Conservation (phyloP, 495 filamentous ascomycete genomes). For the Podospora pseudopauciseta region DNA sequence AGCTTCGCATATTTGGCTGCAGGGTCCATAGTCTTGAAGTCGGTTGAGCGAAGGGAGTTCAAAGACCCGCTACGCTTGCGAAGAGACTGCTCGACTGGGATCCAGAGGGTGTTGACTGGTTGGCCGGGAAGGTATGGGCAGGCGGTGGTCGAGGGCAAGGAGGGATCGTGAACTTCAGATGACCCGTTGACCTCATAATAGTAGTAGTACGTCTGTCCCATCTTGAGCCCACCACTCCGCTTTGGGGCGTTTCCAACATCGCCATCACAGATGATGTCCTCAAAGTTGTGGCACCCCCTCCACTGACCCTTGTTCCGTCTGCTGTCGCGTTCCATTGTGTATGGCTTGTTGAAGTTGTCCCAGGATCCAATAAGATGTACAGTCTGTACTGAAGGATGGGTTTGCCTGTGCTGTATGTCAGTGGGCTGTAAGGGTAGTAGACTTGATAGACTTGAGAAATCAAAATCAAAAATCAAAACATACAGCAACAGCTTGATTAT, state of each 20-base stretch:
- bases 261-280: constrained; percentile 80
- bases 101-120: constrained; percentile 73
- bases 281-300: constrained; percentile 80
- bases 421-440: not conserved
- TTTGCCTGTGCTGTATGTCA: constrained; percentile 46
- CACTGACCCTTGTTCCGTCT: constrained; percentile 68
- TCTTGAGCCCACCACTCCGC: constrained; percentile 76
- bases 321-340: constrained; percentile 73
- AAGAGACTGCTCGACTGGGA: constrained; percentile 64
- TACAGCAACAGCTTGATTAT: constrained; percentile 12
- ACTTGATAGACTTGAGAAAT: not conserved
- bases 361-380: constrained; percentile 86
- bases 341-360: constrained; percentile 80
- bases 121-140: constrained; percentile 88
- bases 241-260: constrained; percentile 51
- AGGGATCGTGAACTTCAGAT: constrained; percentile 66
- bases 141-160: constrained; percentile 65
- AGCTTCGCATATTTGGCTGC: constrained; percentile 70
- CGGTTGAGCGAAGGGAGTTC: constrained; percentile 45
- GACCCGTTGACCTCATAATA: constrained; percentile 83
- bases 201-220: constrained; percentile 93
- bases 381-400: constrained; percentile 60
- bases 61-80: constrained; percentile 50
- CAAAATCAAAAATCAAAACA: constrained; percentile 4
- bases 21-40: constrained; percentile 72